Percentiles rank a stretch among this genome's conserved stretches.
Conservation (phyloP, 257 asterid species). For the Hygrophila difformis region DNA sequence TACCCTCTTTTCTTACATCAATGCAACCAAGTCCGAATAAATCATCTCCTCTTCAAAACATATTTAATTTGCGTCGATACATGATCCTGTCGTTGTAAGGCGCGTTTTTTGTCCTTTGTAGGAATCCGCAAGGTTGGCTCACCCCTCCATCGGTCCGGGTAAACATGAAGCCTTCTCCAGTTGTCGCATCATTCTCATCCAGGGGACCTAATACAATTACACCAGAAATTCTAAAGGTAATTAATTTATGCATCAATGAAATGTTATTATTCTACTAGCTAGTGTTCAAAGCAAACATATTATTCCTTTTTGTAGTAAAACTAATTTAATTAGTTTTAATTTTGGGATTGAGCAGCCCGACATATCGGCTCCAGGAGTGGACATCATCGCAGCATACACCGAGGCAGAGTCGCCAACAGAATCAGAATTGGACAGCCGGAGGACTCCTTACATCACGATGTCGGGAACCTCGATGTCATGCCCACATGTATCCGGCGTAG, state of each 20-base stretch:
- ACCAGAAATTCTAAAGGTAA: slow-evolving; percentile 63
- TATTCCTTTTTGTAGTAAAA: too few species aligned
- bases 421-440: slow-evolving; percentile 17
- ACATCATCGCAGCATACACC: slow-evolving; percentile 42
- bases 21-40: slow-evolving; percentile 23
- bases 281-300: too few species aligned
- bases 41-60: background rate
- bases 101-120: slow-evolving; percentile 5
- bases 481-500: slow-evolving; percentile 63
- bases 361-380: slow-evolving; percentile 62
- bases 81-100: too few species aligned
- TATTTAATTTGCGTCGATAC: too few species aligned
- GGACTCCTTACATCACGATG: slow-evolving; percentile 14
- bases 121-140: slow-evolving; percentile 38
- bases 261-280: too few species aligned
- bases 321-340: too few species aligned
- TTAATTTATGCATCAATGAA: too few species aligned
- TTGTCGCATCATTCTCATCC: slow-evolving; percentile 60
- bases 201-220: slow-evolving; percentile 51
- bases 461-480: slow-evolving; percentile 70
- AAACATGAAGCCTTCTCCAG: slow-evolving; percentile 43
- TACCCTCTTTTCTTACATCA: slow-evolving; percentile 29
- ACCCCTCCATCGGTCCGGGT: slow-evolving; percentile 20
- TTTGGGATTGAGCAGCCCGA: slow-evolving; percentile 37
- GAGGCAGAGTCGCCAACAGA: slow-evolving; percentile 24